Percentiles rank a stretch among this genome's conserved stretches.
These are phyloP conservation scores for Grifola frondosa DNA, from an alignment of 1,284 basidiomycete species.

Conservation along the genomic window DNA sequence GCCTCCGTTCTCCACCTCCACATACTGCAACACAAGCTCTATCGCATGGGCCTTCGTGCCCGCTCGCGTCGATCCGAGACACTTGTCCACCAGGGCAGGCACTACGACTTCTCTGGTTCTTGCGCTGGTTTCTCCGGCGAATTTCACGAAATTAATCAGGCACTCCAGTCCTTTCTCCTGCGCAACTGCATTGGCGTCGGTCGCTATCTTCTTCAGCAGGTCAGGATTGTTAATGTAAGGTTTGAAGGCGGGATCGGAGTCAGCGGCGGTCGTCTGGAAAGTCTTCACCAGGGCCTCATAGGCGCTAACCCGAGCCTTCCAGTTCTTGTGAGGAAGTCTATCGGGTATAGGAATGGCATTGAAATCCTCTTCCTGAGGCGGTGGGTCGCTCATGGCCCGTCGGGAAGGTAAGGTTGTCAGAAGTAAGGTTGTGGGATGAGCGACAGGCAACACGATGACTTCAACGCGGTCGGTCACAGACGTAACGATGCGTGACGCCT, in stretches of 20 bases:
- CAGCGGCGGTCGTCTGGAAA: constrained; percentile 87
- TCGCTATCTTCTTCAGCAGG: constrained; percentile 83
- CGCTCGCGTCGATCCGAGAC: constrained; percentile 86
- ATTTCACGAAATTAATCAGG: constrained; percentile 83
- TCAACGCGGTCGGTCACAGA: constrained; percentile 14
- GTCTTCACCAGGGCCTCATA: constrained; percentile 88
- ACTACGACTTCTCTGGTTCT: constrained; percentile 82
- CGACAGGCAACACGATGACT: constrained; percentile 8
- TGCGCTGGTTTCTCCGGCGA: constrained; percentile 85
- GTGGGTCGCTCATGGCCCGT: constrained; percentile 71
- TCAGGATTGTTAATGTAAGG: constrained; percentile 81
- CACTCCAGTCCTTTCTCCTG: constrained; percentile 97
- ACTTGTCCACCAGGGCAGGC: constrained; percentile 94
- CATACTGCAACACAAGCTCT: constrained; percentile 87
- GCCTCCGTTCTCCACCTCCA: constrained; percentile 91
- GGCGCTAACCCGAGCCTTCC: constrained; percentile 95
- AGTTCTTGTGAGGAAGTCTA: constrained; percentile 91
- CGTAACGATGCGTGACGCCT: constrained; percentile 4
- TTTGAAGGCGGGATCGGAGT: constrained; percentile 92
- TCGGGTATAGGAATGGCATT: constrained; percentile 79
- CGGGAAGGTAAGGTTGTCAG: constrained; percentile 9
- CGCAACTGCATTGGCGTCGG: constrained; percentile 94
- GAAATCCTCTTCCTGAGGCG: constrained; percentile 94
- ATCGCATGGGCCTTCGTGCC: constrained; percentile 91
- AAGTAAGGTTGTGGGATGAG: constrained; percentile 16